Conservation (phyloP, 441 rosid species). For the Theobroma grandiflorum region DNA sequence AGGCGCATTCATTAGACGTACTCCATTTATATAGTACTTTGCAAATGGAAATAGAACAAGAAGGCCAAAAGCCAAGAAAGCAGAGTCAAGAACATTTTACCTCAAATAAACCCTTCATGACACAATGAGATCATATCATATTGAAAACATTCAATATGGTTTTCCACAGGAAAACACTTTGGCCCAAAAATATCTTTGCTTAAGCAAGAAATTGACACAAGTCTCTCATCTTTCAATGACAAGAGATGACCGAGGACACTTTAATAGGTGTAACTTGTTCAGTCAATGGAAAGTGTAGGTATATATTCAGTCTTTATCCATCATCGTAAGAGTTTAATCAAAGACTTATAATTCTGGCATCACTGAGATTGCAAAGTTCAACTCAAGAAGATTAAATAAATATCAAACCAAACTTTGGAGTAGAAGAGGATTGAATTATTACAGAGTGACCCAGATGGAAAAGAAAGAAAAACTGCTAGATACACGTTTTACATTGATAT, state of each 20-base stretch:
- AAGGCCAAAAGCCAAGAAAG: background rate
- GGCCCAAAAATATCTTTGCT: background rate
- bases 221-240: background rate
- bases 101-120: background rate
- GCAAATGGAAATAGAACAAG: background rate
- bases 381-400: background rate
- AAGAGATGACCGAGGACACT: background rate
- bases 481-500: slow-evolving; percentile 7
- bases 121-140: no score
- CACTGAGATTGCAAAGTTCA: no score
- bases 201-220: background rate
- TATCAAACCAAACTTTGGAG: background rate
- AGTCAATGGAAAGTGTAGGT: background rate
- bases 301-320: background rate
- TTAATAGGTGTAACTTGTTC: background rate
- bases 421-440: background rate
- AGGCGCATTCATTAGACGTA: background rate
- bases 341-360: no score
- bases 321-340: no score
- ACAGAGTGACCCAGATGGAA: background rate
- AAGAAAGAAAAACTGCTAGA: background rate
- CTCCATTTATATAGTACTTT: background rate
- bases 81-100: background rate
- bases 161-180: background rate
- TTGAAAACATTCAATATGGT: background rate